A percentile compares a stretch with the other conserved stretches of the same genome.
Evolutionary conservation across 495 filamentous ascomycete genomes (phyloP).

Genomic region (Neurospora tetrasperma): DNA sequence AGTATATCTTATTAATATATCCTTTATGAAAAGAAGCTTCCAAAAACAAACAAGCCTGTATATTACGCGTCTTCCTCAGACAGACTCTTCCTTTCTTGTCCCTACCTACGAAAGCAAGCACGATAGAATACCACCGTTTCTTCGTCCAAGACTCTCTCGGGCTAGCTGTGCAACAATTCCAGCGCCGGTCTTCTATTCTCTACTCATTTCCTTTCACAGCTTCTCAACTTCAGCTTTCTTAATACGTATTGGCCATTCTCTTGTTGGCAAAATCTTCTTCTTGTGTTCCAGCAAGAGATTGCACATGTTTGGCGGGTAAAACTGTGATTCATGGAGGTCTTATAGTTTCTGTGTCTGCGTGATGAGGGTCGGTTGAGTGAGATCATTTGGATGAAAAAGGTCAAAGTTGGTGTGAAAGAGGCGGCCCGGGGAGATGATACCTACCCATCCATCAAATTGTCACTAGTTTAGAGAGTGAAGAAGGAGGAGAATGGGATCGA

Average conservation of each 20-base stretch:
- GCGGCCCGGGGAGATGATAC: neutral
- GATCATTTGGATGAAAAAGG: too few relatives aligned
- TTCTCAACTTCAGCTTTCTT: too few relatives aligned
- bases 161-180: too few relatives aligned
- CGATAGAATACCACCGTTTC: neutral
- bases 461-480: neutral
- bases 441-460: neutral
- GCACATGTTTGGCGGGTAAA: neutral
- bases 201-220: too few relatives aligned
- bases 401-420: too few relatives aligned
- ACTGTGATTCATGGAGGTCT: neutral
- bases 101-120: neutral
- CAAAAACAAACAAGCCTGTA: neutral
- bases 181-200: too few relatives aligned
- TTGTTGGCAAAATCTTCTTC: neutral
- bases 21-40: neutral
- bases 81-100: neutral
- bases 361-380: too few relatives aligned
- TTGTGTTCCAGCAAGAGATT: neutral
- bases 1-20: conserved; percentile 1
- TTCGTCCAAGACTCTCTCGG: too few relatives aligned
- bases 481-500: neutral
- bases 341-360: neutral
- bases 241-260: neutral
- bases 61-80: neutral